phyloP scores from a whole-genome alignment of 495 filamentous ascomycete species.

The Aspergillus coremiiformis region DNA sequence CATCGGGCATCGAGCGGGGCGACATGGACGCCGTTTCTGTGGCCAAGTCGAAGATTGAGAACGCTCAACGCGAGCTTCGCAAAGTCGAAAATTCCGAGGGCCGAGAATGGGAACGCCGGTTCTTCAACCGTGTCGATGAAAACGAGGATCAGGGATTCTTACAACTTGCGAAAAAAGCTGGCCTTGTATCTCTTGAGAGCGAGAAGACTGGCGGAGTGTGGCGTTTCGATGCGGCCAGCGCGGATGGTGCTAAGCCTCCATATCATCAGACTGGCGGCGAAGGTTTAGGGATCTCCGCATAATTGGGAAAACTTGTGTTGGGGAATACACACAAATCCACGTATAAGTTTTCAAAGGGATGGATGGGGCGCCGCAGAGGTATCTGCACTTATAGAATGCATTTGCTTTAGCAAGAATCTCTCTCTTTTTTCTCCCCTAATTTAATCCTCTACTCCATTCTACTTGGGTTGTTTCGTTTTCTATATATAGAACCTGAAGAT shows the following conservation, averaged over 20 bases:
- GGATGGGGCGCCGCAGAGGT: not conserved
- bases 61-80: slow-evolving; percentile 77
- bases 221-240: slow-evolving; percentile 68
- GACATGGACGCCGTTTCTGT: slow-evolving; percentile 73
- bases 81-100: slow-evolving; percentile 72
- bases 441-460: not conserved
- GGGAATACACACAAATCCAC: not conserved
- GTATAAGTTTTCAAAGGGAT: not conserved
- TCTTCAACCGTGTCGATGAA: slow-evolving; percentile 56
- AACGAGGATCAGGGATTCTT: slow-evolving; percentile 51
- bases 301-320: not conserved
- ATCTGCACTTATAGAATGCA: slow-evolving; percentile 3
- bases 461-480: slow-evolving; percentile 3
- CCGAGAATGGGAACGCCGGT: slow-evolving; percentile 74
- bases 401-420: not conserved
- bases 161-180: slow-evolving; percentile 48
- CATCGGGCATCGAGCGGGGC: slow-evolving; percentile 64
- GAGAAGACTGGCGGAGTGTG: slow-evolving; percentile 86
- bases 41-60: slow-evolving; percentile 88
- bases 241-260: slow-evolving; percentile 38
- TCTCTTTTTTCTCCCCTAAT: slow-evolving; percentile 1
- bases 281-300: slow-evolving; percentile 33
- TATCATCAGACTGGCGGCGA: slow-evolving; percentile 37
- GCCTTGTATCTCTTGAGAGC: slow-evolving; percentile 52
- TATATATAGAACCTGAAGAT: slow-evolving; percentile 6